Evolutionary conservation across 139 green algal species (phyloP), one percentile per base, ranked within the genome.

Genomic region (Spirogloea muscicola): DNA sequence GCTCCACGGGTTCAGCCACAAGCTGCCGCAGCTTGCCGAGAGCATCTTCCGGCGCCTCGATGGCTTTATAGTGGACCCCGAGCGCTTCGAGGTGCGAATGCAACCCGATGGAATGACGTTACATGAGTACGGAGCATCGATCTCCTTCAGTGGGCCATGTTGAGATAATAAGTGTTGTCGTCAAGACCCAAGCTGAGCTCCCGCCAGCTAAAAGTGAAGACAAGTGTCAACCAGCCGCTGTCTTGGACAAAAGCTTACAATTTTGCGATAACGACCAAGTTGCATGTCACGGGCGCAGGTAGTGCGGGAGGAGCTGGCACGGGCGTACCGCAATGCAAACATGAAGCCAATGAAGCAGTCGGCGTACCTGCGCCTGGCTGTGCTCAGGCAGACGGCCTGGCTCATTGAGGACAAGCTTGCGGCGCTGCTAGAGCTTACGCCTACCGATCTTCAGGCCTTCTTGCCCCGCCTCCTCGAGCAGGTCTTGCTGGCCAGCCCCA

Each of bases 1-100:
- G 34, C 68, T 97, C 10, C 79, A 90, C 3, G 93, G 93, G 36
- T 98, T 97, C 84, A 94, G 74, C 49, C 82, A 98, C 81, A 92
- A 91, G 78, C 85, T 97, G 74, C 81, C 81, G 1, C 27, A 85
- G 40, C 86, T 98, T 33, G 74, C 77, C 0, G 0, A 31, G 3
- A 68, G 69, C 16, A 64, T 98, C 58, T 89, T 96, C 60, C 7
- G 72, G 29, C 51, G 63, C 1, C 74, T 96, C 55, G 21, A 41
- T 0, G 21, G 60, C n/a, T 74, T 80, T 16, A 21, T 6, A 10
- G 66, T 79, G n/a, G n/a, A 57, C 27, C n/a, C 38, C 18, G 66
- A 79, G 66, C 65, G 66, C 42, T 82, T 82, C 39, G 38, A 68
- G 68, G 66, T 73, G 36, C 36, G 55, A 51, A 25, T 51, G 43